Evolutionary conservation across 257 asterid genomes (phyloP), one percentile per base, ranked within the genome.

Genomic region (Ilex aquifolium): DNA sequence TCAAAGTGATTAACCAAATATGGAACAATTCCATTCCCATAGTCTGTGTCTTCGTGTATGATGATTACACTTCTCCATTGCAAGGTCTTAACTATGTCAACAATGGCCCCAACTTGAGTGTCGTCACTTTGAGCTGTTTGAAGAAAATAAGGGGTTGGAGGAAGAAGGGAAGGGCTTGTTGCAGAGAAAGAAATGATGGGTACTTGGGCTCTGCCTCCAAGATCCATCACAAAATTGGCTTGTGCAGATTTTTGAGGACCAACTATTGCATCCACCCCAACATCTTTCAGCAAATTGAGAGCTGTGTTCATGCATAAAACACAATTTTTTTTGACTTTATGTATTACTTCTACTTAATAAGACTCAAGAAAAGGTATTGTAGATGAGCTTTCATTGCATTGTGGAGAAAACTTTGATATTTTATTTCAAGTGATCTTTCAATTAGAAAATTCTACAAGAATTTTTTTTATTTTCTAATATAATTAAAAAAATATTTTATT

Each of bases 51-150:
- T 10, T 72, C 83, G 13, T 75, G 73, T 13, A 82, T 69, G 12
- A 79, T 21, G 10, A 84, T 76, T 1, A 70, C 86, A 58, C 64
- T 73, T 16, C 52, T 79, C 84, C 88, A 82, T 21, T 32, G 21
- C 44, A 77, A 79, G 74, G 61, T 68, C 31, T 70, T 46, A 31
- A 77, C 59, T 9, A 82, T 64, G 60, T 87, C 68, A 57, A 82
- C 79, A 30, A 85, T 78, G 27, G 83, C 85, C 42, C 72, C 59
- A 17, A 69, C 86, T 65, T 82, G 87, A 50, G 71, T 50, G 29
- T 78, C 74, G 46, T 77, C 83, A 48, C 69, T 74, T 16, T 68
- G 75, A 5, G 88, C 82, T 61, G 83, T 62, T 55, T 61, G 77
- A 40, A 82, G 56, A n/a, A 82, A 82, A 15, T 68, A 82, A 15